phyloP scores from a whole-genome alignment of 148 eudicot genomes.

The Vaccinium vitisidaea region DNA sequence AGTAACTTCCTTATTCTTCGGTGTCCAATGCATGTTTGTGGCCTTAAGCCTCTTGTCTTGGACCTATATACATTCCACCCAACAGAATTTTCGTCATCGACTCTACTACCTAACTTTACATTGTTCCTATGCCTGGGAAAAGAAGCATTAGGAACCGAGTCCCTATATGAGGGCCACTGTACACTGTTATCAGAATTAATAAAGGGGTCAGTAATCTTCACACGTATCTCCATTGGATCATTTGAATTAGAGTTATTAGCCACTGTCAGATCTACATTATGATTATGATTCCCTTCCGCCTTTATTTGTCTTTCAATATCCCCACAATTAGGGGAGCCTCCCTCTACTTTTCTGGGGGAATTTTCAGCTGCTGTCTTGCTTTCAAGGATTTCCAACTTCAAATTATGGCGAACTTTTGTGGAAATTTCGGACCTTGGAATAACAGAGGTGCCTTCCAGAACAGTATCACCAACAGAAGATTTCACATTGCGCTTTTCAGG shows the following conservation, averaged over 20 bases:
- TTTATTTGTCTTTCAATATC: slow-evolving; percentile 30
- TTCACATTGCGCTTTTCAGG: slow-evolving; percentile 18
- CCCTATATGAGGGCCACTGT: slow-evolving; percentile 55
- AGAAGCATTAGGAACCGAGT: slow-evolving; percentile 46
- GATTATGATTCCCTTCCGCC: slow-evolving; percentile 34
- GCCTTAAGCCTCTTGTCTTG: slow-evolving; percentile 51
- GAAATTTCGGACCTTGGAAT: slow-evolving; percentile 40
- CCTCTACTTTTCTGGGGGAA: slow-evolving; percentile 29
- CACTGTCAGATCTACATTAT: slow-evolving; percentile 32
- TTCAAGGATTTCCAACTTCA: slow-evolving; percentile 36
- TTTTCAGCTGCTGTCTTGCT: slow-evolving; percentile 31
- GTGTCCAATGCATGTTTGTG: slow-evolving; percentile 39
- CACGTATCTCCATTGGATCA: slow-evolving; percentile 29
- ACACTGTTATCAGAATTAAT: slow-evolving; percentile 49
- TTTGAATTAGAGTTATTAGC: slow-evolving; percentile 40
- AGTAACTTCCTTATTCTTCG: slow-evolving; percentile 56
- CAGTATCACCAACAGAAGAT: slow-evolving; percentile 30
- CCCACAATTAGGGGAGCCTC: slow-evolving; percentile 40
- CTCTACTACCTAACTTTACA: slow-evolving; percentile 71
- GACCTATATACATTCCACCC: slow-evolving; percentile 47
- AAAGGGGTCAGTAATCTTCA: slow-evolving; percentile 33
- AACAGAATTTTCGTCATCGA: slow-evolving; percentile 79
- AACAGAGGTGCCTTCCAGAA: slow-evolving; percentile 38
- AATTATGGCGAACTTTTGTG: slow-evolving; percentile 38
- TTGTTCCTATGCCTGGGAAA: slow-evolving; percentile 49